Evolutionary conservation across 2,329 filamentous ascomycete species (phyloP), one percentile per base, ranked within the genome.

Genomic region (Alternaria triticina): DNA sequence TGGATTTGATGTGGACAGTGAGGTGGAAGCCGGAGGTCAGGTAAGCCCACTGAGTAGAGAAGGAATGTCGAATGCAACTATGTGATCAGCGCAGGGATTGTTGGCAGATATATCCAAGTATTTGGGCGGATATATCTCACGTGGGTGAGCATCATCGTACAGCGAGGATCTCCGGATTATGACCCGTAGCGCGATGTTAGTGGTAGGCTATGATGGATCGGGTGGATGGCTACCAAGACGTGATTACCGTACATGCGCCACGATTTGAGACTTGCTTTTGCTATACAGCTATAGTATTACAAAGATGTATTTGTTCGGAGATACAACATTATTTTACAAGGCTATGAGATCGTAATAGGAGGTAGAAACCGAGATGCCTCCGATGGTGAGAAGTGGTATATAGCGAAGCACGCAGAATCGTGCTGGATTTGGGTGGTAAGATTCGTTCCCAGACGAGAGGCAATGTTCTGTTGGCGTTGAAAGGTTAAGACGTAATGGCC

Each of bases 91-190:
- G 1, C 49, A 23, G 20, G 49, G 20, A 5, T n/a, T 7, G 30
- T 25, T 10, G 15, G 36, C 3, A n/a, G 2, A 17, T 12, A 12
- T 8, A 12, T 12, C 0, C 3, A n/a, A 13, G 17, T 8, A 2
- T 17, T 4, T 11, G 20, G 12, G 36, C 4, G 22, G 15, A 23
- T 7, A 28, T 10, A 30, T 9, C n/a, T 13, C 11, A 8, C 22
- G 7, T 4, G 10, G 23, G 54, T 50, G 8, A 13, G 50, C 60
- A 62, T 62, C 44, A 55, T 54, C 47, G 47, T 59, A 54, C 59
- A 62, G 43, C 49, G 59, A 59, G 40, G 59, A 54, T 62, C 47
- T 27, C 17, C 20, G 23, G 20, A 51, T 40, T 25, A 59, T 25
- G 5, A 30, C 1, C 23, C 10, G 17, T 52, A 50, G 55, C 59